phyloP scores from a whole-genome alignment of 441 rosid genomes.

The Pelargonium cotyledonis region DNA sequence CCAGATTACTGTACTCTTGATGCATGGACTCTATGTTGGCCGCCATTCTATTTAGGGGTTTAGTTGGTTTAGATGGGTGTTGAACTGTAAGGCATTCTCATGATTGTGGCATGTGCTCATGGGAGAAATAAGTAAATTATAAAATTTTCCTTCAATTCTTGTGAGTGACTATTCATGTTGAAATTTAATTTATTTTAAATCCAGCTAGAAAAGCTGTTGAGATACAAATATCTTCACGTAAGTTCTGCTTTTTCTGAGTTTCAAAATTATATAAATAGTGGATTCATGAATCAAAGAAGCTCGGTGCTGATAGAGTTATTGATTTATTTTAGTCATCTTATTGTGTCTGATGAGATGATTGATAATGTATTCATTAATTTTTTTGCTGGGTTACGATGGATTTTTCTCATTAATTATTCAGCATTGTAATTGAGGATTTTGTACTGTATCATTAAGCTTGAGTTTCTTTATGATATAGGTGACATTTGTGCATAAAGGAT shows the following conservation, averaged over 20 bases:
- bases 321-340: not conserved
- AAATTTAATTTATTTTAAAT: not conserved
- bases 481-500: slow-evolving; percentile 87
- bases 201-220: not conserved
- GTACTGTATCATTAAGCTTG: not conserved
- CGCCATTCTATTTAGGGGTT: not conserved
- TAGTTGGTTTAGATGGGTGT: not conserved
- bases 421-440: slow-evolving; percentile 1
- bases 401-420: not conserved
- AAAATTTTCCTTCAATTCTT: not conserved
- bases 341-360: not conserved
- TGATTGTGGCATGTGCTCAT: not conserved
- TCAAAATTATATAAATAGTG: not conserved
- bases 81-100: slow-evolving; percentile 2
- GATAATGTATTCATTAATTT: slow-evolving; percentile 9
- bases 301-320: not conserved
- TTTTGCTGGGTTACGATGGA: not conserved
- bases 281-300: slow-evolving; percentile 3
- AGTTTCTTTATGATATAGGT: slow-evolving; percentile 33
- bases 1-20: not conserved
- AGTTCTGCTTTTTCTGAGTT: not conserved
- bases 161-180: not conserved
- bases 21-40: not conserved
- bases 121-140: not conserved
- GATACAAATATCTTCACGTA: not conserved